Evolutionary conservation across 805 yeast species (phyloP), one percentile per base, ranked within the genome.

Genomic region (Pachysolen tannophilus): DNA sequence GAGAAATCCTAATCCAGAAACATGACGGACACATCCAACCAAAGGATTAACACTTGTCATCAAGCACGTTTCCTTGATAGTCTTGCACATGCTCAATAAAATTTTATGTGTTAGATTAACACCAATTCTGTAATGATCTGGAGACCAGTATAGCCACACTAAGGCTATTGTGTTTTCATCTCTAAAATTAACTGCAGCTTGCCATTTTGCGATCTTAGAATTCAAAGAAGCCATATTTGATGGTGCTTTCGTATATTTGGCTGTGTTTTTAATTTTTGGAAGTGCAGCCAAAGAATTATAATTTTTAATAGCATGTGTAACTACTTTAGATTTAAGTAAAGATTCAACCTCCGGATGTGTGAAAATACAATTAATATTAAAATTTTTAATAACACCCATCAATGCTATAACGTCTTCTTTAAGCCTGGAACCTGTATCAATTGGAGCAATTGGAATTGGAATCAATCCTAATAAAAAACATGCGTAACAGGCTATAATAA

Each of bases 41-140:
- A 92, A 64, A 0, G 96, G 80, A 27, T 75, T 72, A 23, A 72
- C 68, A 26, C 82, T 71, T 10, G 79, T 69, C 58, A 92, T 65
- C 41, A 85, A 90, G 49, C 95, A 84, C 0, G 97, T 90, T 52
- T 90, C 97, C 47, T 92, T 90, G 50, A 86, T 70, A 15, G 84
- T 82, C 48, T 88, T 86, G 56, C 97, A 87, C 55, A 84, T 71
- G 2, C 85, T 80, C 45, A 88, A 57, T 9, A 92, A 61, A 33
- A 74, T 70, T 27, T 67, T 60, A 52, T 83, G 92, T 17, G 74
- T 75, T 42, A 73, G 55, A 14, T 62, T 61, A 3, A 71, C 69
- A 0, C 82, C 84, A 0, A 72, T 66, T 37, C 82, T 64, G 14
- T 73, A 65, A 46, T 82, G 82, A 47, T 86, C 95, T 0, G 87